These are phyloP conservation scores for Coemansia sp. DNA, from an alignment of 371 early-diverging fungal genomes.

Conservation along the genomic window DNA sequence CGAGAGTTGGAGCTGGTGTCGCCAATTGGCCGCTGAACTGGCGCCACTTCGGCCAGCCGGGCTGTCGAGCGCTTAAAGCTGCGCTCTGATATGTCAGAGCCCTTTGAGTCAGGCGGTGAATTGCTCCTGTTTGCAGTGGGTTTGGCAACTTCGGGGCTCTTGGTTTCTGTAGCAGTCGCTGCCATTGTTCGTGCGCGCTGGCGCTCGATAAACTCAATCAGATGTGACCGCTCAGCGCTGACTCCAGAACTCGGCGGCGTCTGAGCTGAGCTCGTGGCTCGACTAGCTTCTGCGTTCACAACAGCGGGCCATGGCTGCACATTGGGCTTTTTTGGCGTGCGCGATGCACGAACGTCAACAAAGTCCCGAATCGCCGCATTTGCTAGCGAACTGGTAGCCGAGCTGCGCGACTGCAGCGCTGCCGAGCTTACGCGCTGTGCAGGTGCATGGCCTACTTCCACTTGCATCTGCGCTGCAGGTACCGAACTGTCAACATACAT, in stretches of 20 bases:
- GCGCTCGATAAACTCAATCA: constrained; percentile 47
- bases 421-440: constrained; percentile 11
- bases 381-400: constrained; percentile 21
- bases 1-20: background rate
- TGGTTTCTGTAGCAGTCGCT: background rate
- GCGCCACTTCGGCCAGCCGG: constrained; percentile 35
- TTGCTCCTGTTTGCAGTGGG: background rate
- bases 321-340: background rate
- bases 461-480: background rate
- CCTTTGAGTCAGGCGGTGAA: constrained; percentile 14
- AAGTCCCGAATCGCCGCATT: constrained; percentile 31
- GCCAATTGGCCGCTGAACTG: background rate
- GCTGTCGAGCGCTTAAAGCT: constrained; percentile 48
- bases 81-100: constrained; percentile 43
- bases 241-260: background rate
- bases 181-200: constrained; percentile 25
- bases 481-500: constrained; percentile 12
- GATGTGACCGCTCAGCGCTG: constrained; percentile 32
- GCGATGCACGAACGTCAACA: constrained; percentile 18
- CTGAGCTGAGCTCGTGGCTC: background rate
- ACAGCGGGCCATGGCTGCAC: constrained; percentile 6
- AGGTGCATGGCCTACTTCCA: constrained; percentile 6
- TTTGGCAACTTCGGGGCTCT: background rate
- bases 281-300: too few relatives aligned
- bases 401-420: constrained; percentile 7